These are phyloP conservation scores for Colletotrichum chlorophyti DNA, from an alignment of 2,329 filamentous ascomycete genomes.

Conservation along the genomic window DNA sequence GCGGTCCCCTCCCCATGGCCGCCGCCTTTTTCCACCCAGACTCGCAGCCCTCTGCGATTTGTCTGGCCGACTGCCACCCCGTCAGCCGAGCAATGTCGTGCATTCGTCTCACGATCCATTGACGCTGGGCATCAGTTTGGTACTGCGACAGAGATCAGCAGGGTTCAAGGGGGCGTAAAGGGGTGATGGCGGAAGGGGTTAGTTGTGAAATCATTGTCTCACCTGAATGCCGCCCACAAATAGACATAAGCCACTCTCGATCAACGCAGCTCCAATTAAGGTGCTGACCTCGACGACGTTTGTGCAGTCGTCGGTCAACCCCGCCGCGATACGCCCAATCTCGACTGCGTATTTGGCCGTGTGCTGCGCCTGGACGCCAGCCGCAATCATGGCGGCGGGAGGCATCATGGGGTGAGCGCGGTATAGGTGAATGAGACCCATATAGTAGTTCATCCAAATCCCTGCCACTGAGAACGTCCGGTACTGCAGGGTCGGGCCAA, in stretches of 20 bases:
- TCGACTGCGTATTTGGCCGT: conserved; percentile 76
- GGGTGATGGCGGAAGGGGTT: background rate
- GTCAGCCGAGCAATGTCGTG: conserved; percentile 80
- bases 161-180: background rate
- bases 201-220: conserved; percentile 33
- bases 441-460: conserved; percentile 87
- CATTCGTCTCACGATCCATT: conserved; percentile 78
- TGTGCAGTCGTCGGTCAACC: conserved; percentile 64
- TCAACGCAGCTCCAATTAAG: conserved; percentile 78
- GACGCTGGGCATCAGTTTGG: conserved; percentile 73
- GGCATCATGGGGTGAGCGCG: conserved; percentile 90
- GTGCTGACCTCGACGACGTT: conserved; percentile 71
- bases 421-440: conserved; percentile 82
- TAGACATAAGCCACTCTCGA: conserved; percentile 80
- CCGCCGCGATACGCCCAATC: conserved; percentile 82
- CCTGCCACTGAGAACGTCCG: conserved; percentile 86
- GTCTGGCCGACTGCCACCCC: conserved; percentile 83
- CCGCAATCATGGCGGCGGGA: conserved; percentile 86
- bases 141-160: conserved; percentile 58
- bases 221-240: conserved; percentile 87
- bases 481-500: conserved; percentile 82
- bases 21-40: conserved; percentile 81
- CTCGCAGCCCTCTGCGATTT: conserved; percentile 86
- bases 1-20: conserved; percentile 76
- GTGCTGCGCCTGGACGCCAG: conserved; percentile 75